Percentiles rank a stretch among this genome's conserved stretches.
phyloP scores from a whole-genome alignment of 2,329 filamentous ascomycete genomes.

The Monilinia vaccinii-corymbosi region DNA sequence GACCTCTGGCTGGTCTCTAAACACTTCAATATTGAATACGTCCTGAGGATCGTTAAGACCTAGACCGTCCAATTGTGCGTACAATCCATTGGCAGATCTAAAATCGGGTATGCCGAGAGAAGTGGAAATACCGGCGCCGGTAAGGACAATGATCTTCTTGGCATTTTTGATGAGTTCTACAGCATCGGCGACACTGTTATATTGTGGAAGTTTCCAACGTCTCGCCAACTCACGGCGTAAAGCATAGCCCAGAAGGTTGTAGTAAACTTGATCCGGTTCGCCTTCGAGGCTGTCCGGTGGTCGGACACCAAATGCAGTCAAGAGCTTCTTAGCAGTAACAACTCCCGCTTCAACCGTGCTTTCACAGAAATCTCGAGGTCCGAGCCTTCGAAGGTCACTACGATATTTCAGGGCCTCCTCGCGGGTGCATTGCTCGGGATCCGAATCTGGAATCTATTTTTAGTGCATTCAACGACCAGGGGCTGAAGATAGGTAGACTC shows the following conservation, averaged over 20 bases:
- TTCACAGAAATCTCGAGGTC: conserved; percentile 68
- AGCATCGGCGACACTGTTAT: conserved; percentile 84
- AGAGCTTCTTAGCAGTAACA: conserved; percentile 72
- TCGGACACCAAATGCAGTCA: conserved; percentile 75
- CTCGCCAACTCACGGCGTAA: conserved; percentile 75
- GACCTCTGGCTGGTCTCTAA: conserved; percentile 74
- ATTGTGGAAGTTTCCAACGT: conserved; percentile 66
- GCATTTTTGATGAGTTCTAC: conserved; percentile 64
- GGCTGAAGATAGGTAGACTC: conserved; percentile 14
- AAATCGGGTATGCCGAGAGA: conserved; percentile 97
- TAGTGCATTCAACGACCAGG: conserved; percentile 12
- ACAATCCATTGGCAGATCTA: conserved; percentile 83
- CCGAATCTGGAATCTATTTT: conserved; percentile 20
- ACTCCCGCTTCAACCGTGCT: conserved; percentile 59
- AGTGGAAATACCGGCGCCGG: conserved; percentile 92
- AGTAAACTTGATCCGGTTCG: conserved; percentile 63
- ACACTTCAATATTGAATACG: conserved; percentile 85
- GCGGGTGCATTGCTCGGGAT: conserved; percentile 42
- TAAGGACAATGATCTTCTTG: conserved; percentile 85
- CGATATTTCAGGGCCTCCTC: conserved; percentile 62
- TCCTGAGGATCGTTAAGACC: conserved; percentile 78
- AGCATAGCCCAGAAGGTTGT: conserved; percentile 64
- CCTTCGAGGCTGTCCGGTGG: conserved; percentile 67
- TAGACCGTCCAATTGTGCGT: conserved; percentile 71
- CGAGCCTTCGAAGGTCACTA: conserved; percentile 62